phyloP scores from a whole-genome alignment of 805 yeast species.

The Sugiyamaella floridensis region DNA sequence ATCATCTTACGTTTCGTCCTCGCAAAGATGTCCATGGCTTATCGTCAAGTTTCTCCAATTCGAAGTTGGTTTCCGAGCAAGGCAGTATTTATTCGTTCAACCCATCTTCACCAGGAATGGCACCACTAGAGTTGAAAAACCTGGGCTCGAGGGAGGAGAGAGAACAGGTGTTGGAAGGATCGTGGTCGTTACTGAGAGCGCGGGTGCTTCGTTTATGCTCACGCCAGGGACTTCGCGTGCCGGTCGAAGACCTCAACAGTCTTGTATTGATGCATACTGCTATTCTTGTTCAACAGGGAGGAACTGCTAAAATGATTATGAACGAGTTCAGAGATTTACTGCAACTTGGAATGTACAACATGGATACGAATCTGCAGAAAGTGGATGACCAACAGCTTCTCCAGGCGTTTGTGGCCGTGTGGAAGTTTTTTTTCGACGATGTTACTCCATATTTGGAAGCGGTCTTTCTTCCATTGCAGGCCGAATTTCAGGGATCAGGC shows the following conservation, averaged over 20 bases:
- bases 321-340: constrained; percentile 43
- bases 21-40: constrained; percentile 34
- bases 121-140: constrained; percentile 27
- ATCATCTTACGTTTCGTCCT: constrained; percentile 33
- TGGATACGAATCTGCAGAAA: constrained; percentile 18
- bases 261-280: constrained; percentile 38
- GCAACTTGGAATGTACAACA: constrained; percentile 34
- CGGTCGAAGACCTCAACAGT: constrained; percentile 52
- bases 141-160: constrained; percentile 29
- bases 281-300: constrained; percentile 34
- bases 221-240: constrained; percentile 43
- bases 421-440: constrained; percentile 52
- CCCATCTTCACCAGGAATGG: constrained; percentile 31
- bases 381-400: constrained; percentile 27
- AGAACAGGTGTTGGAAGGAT: constrained; percentile 37
- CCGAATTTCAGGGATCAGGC: constrained; percentile 42
- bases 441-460: constrained; percentile 55
- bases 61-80: constrained; percentile 35
- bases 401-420: constrained; percentile 35
- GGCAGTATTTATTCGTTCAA: constrained; percentile 38
- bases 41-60: constrained; percentile 39
- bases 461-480: constrained; percentile 52
- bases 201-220: constrained; percentile 42
- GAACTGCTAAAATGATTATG: constrained; percentile 33
- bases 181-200: constrained; percentile 43